Percentiles rank a stretch among this genome's conserved stretches.
Conservation (phyloP, 176 grass and related monocot species). For the Areca catechu region DNA sequence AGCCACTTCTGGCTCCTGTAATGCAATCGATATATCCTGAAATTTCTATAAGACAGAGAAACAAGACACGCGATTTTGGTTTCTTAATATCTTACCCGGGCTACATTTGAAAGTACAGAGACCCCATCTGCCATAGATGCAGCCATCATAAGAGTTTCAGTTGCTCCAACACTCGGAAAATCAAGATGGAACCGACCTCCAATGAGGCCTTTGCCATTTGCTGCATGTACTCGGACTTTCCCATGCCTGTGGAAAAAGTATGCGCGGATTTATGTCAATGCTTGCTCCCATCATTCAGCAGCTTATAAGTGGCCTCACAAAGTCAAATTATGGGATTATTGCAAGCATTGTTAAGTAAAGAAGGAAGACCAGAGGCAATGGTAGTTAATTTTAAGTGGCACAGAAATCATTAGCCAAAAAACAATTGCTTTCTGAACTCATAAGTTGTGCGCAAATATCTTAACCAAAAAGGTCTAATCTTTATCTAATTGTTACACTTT, state of each 20-base stretch:
- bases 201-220: conserved; percentile 6
- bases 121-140: conserved; percentile 16
- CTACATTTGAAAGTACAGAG: conserved; percentile 12
- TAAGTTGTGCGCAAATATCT: too few species aligned
- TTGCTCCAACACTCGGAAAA: conserved; percentile 17
- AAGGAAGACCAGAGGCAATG: too few species aligned
- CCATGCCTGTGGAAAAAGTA: conserved; percentile 5
- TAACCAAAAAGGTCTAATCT: too few species aligned
- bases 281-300: too few species aligned
- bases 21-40: neutral
- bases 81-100: neutral
- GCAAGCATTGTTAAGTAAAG: too few species aligned
- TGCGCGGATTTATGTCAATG: neutral
- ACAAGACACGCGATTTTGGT: neutral
- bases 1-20: conserved; percentile 16
- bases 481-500: too few species aligned
- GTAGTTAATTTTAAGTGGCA: too few species aligned
- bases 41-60: too few species aligned
- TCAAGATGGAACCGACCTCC: conserved; percentile 16
- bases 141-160: conserved; percentile 15
- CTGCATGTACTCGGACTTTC: conserved; percentile 5
- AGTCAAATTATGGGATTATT: too few species aligned
- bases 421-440: too few species aligned
- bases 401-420: too few species aligned
- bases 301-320: too few species aligned